Evolutionary conservation across 306 rosid species (phyloP).

Genomic region (Geum urbanum): DNA sequence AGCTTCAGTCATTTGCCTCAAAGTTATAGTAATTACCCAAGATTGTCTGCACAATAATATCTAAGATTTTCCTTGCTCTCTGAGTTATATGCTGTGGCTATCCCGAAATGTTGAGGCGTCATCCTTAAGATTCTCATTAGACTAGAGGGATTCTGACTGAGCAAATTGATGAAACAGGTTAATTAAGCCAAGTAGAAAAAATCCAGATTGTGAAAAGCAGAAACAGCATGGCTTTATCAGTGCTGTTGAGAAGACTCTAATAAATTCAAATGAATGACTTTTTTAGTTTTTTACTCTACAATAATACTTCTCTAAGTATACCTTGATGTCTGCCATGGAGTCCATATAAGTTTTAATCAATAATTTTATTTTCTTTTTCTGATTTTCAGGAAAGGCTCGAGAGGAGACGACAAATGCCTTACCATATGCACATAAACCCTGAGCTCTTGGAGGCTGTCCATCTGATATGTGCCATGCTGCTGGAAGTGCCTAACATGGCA

Average conservation of each 20-base stretch:
- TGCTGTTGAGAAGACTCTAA: not conserved
- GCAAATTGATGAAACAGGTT: not conserved
- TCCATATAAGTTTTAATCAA: not conserved
- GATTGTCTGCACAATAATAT: not conserved
- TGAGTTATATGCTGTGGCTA: not conserved
- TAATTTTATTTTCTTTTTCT: not conserved
- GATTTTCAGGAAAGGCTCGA: slow-evolving; percentile 84
- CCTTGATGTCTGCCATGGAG: not conserved
- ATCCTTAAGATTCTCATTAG: not conserved
- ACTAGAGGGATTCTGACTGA: not conserved
- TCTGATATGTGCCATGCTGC: slow-evolving; percentile 89
- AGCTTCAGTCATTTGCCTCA: no score
- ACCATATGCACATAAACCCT: slow-evolving; percentile 97
- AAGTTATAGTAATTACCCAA: not conserved
- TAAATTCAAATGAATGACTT: not conserved
- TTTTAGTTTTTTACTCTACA: not conserved
- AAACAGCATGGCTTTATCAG: not conserved
- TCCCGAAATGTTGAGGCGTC: not conserved
- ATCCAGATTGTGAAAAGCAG: not conserved
- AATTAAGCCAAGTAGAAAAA: not conserved
- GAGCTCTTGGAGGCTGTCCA: slow-evolving; percentile 93
- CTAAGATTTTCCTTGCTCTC: not conserved
- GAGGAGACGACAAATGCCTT: slow-evolving; percentile 98
- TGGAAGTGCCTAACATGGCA: slow-evolving; percentile 95
- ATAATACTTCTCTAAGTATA: not conserved